Evolutionary conservation across 768 basidiomycete genomes (phyloP), one percentile per base, ranked within the genome.

Genomic region (Panaeolus cyanescens): DNA sequence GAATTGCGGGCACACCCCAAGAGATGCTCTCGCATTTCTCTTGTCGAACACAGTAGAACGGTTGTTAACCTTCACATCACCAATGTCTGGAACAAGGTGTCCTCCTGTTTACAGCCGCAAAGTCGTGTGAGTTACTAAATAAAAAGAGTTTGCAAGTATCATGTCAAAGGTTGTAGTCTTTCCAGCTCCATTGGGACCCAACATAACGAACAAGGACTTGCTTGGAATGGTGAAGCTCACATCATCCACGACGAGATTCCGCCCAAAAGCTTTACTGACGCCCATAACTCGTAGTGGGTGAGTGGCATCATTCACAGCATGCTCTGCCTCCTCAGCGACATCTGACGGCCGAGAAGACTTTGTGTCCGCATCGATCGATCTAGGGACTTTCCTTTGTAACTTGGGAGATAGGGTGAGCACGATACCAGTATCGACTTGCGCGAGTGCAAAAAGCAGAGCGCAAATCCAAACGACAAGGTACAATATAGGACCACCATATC

Each of bases 101-200:
- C 88, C 88, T 15, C 87, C 87, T 88, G 62, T n/a, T 22, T 40
- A 36, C 31, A 42, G 54, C 9, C 3, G n/a, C n/a, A 30, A 25
- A 2, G 28, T 33, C 45, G 42, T 13, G 20, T 36, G 53, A 30
- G 3, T 12, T 53, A 60, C 30, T 8, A 36, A 34, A 37, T 53
- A 7, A 37, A 55, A 20, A 30, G 39, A 0, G 13, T 20, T 79
- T 88, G 60, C 66, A 89, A 89, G 87, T 60, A 93, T 92, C 68
- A 91, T 83, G 63, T 91, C 90, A 72, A 93, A 91, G 0, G 87
- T 88, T 0, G 92, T 92, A 8, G 90, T 92, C 73, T 93, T 93
- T 0, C 92, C 91, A 17, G 91, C 92, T 5, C 92, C 92, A 64
- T 93, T 93, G 1, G 92, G 92, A 1, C 92, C 92, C 13, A 93